phyloP scores from a whole-genome alignment of 352 stramenopile genomes.

The Stramenopiles sp. region DNA sequence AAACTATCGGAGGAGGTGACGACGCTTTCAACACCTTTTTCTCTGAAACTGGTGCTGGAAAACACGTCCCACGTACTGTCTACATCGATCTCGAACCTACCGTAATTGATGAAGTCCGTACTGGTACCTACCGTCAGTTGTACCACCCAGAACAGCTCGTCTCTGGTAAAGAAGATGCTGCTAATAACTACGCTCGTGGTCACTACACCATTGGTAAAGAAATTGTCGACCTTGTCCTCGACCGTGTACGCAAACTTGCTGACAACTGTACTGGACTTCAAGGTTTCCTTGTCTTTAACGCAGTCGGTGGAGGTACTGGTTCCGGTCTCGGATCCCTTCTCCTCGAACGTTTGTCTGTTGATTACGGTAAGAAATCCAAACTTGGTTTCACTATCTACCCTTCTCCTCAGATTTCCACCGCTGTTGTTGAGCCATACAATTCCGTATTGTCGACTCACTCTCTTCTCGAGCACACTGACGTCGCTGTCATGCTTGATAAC shows the following conservation, averaged over 20 bases:
- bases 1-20: slow-evolving; percentile 30
- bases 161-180: slow-evolving; percentile 59
- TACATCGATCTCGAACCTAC: slow-evolving; percentile 87
- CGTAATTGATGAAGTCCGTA: slow-evolving; percentile 78
- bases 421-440: slow-evolving; percentile 94
- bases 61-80: slow-evolving; percentile 79
- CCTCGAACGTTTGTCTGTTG: slow-evolving; percentile 65
- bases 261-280: slow-evolving; percentile 83
- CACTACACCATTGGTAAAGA: slow-evolving; percentile 70
- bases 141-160: slow-evolving; percentile 96
- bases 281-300: slow-evolving; percentile 87
- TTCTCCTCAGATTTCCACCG: slow-evolving; percentile 75
- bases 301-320: slow-evolving; percentile 75
- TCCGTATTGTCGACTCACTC: slow-evolving; percentile 68
- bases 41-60: slow-evolving; percentile 40
- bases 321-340: slow-evolving; percentile 80
- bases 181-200: slow-evolving; percentile 48
- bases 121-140: slow-evolving; percentile 67
- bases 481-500: slow-evolving; percentile 78
- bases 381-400: slow-evolving; percentile 86
- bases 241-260: slow-evolving; percentile 73
- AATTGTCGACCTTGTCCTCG: slow-evolving; percentile 78
- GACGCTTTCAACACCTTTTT: slow-evolving; percentile 85
- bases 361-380: slow-evolving; percentile 90
- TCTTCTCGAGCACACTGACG: slow-evolving; percentile 78